Evolutionary conservation across 805 yeast species (phyloP).

Genomic region (Clavispora santaluciae): DNA sequence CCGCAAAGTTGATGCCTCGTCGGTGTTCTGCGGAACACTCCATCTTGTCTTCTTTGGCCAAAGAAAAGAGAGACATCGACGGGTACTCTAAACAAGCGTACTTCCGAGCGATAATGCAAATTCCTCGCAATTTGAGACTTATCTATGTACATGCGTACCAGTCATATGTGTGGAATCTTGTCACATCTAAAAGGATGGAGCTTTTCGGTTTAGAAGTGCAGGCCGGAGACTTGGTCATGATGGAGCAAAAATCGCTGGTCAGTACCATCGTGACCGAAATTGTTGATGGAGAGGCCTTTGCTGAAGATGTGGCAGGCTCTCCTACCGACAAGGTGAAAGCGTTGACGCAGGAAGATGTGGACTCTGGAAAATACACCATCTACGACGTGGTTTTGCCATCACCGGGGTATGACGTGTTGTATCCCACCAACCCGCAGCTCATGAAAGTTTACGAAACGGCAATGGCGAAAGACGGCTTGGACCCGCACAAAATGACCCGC

Average conservation of each 20-base stretch:
- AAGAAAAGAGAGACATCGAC: constrained; percentile 41
- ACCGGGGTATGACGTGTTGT: constrained; percentile 89
- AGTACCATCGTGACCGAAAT: constrained; percentile 10
- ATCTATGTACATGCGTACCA: constrained; percentile 99
- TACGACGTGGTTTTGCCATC: constrained; percentile 91
- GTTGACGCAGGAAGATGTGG: constrained; percentile 70
- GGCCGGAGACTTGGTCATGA: constrained; percentile 74
- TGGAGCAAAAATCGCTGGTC: constrained; percentile 20
- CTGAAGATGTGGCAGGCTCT: constrained; percentile 64
- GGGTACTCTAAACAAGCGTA: constrained; percentile 51
- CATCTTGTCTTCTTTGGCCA: constrained; percentile 56
- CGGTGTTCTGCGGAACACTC: constrained; percentile 82
- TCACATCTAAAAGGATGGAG: constrained; percentile 70
- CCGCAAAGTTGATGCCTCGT: constrained; percentile 78
- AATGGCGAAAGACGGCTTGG: constrained; percentile 78
- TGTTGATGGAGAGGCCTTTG: constrained; percentile 47
- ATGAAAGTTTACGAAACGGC: constrained; percentile 58
- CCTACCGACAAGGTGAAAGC: constrained; percentile 63
- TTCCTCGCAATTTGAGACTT: constrained; percentile 86
- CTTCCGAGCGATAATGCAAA: constrained; percentile 76
- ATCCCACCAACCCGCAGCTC: constrained; percentile 66
- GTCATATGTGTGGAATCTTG: constrained; percentile 90
- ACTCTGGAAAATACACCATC: constrained; percentile 53
- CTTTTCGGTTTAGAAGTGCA: constrained; percentile 65
- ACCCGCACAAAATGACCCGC: constrained; percentile 81